Evolutionary conservation across 768 basidiomycete genomes (phyloP).

Genomic region (Collybia mongolica): DNA sequence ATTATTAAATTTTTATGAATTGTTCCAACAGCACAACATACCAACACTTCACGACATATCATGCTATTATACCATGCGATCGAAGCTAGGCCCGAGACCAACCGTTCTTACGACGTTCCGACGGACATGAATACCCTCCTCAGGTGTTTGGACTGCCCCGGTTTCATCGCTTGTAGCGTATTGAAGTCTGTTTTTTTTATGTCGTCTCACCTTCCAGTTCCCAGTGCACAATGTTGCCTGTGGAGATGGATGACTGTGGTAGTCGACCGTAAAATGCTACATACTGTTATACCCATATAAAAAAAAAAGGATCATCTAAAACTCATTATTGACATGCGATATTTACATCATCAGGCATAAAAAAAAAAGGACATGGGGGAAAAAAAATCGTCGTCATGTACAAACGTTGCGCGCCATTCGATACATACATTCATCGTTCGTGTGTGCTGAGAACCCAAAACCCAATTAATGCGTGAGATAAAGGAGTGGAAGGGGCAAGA

Average conservation of each 20-base stretch:
- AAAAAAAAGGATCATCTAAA: too few species aligned
- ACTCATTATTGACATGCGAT: too few species aligned
- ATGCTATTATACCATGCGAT: background rate
- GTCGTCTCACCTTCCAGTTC: background rate
- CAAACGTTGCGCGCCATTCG: too few species aligned
- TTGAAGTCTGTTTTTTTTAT: background rate
- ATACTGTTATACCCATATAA: background rate
- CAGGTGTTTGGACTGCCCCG: too few species aligned
- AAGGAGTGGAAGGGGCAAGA: slow-evolving; percentile 1
- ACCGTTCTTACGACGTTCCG: background rate
- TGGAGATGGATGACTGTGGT: background rate
- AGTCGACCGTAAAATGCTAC: too few species aligned
- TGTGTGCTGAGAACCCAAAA: background rate
- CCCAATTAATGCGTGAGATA: background rate
- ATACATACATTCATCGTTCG: too few species aligned
- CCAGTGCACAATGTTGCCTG: slow-evolving; percentile 9
- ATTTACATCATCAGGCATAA: too few species aligned
- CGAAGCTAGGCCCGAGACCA: background rate
- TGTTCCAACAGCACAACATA: slow-evolving; percentile 4
- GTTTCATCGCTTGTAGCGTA: too few species aligned
- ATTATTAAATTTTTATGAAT: slow-evolving; percentile 16
- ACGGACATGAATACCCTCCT: background rate
- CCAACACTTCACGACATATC: background rate
- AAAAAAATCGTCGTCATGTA: too few species aligned
- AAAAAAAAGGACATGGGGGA: too few species aligned